Conservation (phyloP, 2,329 filamentous ascomycete species). For the Calonectria hongkongensis region DNA sequence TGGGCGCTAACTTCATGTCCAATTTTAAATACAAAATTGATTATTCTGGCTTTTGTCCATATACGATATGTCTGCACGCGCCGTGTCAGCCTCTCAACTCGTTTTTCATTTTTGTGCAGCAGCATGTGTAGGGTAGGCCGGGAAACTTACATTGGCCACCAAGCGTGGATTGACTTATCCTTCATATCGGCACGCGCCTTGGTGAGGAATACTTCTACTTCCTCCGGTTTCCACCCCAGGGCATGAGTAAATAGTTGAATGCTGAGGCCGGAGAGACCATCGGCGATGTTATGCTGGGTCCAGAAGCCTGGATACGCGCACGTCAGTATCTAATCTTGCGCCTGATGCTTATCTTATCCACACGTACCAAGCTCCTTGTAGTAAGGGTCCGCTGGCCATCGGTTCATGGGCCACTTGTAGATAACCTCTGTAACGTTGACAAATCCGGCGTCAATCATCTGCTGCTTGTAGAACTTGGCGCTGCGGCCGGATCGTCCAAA, state of each 20-base stretch:
- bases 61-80: constrained; percentile 47
- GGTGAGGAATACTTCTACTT: constrained; percentile 59
- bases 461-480: constrained; percentile 56
- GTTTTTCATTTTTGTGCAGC: accelerated
- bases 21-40: not conserved
- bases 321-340: constrained; percentile 6
- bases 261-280: constrained; percentile 60
- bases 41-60: constrained; percentile 51
- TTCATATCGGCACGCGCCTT: constrained; percentile 59
- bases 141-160: constrained; percentile 61
- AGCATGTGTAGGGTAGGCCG: not conserved
- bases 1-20: not conserved
- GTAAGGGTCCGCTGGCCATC: constrained; percentile 70
- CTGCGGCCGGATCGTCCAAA: constrained; percentile 58
- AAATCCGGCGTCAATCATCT: constrained; percentile 72
- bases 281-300: constrained; percentile 58
- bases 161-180: constrained; percentile 60
- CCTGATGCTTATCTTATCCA: too few relatives aligned
- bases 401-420: constrained; percentile 70
- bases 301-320: constrained; percentile 65
- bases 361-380: constrained; percentile 70
- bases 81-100: not conserved
- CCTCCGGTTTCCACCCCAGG: constrained; percentile 59
- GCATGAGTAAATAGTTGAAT: constrained; percentile 62
- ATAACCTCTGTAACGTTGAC: constrained; percentile 68